Evolutionary conservation across 306 rosid species (phyloP), one percentile per base, ranked within the genome.

Genomic region (Prunus persica): DNA sequence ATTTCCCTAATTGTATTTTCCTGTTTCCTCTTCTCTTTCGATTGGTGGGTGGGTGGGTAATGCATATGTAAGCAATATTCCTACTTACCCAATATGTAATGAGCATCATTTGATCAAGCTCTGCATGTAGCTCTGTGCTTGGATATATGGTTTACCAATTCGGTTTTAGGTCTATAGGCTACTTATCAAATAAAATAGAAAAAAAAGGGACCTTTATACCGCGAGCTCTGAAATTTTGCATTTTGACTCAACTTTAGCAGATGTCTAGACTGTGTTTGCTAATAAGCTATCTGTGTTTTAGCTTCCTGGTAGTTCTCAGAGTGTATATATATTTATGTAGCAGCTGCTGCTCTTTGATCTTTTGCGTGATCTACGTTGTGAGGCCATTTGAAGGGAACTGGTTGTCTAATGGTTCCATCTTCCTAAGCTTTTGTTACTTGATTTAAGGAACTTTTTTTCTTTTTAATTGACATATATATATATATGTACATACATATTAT

Each of bases 101-200:
- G 72, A 34, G 52, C 63, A 77, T 70, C 73, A 62, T 84, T 58
- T 78, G 81, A 78, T 82, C 66, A 73, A 61, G 79, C 71, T 79
- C 52, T 86, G 83, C 90, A 82, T 84, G 88, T 80, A 67, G 69
- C 20, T 79, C 3, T 74, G 58, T 61, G 19, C 55, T 76, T 51
- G 73, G 57, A 69, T 22, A 70, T 58, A 28, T 76, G 72, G 51
- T 80, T 86, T 76, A n/a, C 50, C 73, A 24, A 43, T 61, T 54
- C 73, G 76, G 76, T 71, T 58, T 69, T 81, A 15, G 34, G 18
- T 67, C 57, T 11, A 7, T 46, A 2, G 9, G 43, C 57, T 47
- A 3, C 30, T 45, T 43, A 22, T 43, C 10, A 25, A 27, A 15
- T 51, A 9, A 51, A 27, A 69, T 3, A 27, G 46, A 27, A 15